Evolutionary conservation across 139 green algal species (phyloP).

Genomic region (Gonium pectorale): DNA sequence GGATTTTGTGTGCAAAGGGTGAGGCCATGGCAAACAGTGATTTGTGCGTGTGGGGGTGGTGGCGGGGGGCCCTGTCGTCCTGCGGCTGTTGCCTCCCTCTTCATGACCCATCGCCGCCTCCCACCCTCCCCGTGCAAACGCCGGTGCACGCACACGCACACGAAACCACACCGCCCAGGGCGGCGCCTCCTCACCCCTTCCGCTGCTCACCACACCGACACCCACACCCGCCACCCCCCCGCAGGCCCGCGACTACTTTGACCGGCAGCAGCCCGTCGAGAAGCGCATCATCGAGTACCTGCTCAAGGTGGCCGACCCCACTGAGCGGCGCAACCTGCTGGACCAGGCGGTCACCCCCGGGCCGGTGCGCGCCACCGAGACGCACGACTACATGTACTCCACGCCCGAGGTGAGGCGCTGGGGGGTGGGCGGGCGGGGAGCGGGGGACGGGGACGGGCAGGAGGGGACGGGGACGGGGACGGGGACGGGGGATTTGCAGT

Average conservation of each 20-base stretch:
- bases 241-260: conserved; percentile 67
- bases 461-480: not conserved
- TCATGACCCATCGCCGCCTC: no score
- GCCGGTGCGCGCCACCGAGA: conserved; percentile 56
- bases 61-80: no score
- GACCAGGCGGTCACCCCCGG: conserved; percentile 68
- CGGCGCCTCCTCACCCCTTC: not conserved
- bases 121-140: no score
- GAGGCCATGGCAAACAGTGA: no score
- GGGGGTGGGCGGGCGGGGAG: not conserved
- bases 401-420: conserved; percentile 41
- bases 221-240: not conserved
- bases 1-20: no score
- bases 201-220: not conserved
- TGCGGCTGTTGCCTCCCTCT: no score
- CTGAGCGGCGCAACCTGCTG: conserved; percentile 56
- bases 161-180: no score
- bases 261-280: conserved; percentile 70
- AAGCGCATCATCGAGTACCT: conserved; percentile 79
- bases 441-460: not conserved
- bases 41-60: no score
- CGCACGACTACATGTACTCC: conserved; percentile 70
- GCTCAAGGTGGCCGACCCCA: conserved; percentile 20
- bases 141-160: no score
- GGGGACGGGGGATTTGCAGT: not conserved